Conservation (phyloP, 805 yeast genomes). For the Candida maris region DNA sequence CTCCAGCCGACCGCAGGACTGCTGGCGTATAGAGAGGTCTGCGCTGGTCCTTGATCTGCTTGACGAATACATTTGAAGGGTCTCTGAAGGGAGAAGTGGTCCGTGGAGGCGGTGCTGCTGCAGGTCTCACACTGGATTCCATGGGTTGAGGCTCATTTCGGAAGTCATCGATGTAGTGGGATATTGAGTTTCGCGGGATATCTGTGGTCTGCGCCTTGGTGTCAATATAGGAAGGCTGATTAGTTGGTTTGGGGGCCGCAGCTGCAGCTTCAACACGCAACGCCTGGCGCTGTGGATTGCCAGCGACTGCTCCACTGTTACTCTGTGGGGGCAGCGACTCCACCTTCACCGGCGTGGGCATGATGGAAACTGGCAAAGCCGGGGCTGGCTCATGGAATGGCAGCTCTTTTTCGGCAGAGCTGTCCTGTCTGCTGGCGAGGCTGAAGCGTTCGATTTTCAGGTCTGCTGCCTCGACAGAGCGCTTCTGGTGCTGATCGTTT, state of each 20-base stretch:
- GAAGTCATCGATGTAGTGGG: slow-evolving; percentile 10
- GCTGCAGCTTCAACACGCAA: neutral
- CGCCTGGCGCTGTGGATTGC: neutral
- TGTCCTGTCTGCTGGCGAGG: neutral
- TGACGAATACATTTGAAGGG: slow-evolving; percentile 38
- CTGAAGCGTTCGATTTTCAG: slow-evolving; percentile 8
- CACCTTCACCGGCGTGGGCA: neutral
- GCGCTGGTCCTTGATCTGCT: slow-evolving; percentile 75
- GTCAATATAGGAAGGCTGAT: neutral
- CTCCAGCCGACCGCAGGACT: slow-evolving; percentile 51
- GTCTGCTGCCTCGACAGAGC: neutral
- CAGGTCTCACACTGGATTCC: slow-evolving; percentile 3
- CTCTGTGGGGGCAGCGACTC: neutral
- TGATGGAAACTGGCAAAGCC: neutral
- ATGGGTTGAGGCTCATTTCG: too few species aligned
- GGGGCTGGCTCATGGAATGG: neutral
- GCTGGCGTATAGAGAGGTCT: slow-evolving; percentile 91
- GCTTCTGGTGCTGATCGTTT: neutral
- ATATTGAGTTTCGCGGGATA: slow-evolving; percentile 10
- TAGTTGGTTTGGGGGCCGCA: slow-evolving; percentile 1
- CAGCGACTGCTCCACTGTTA: neutral
- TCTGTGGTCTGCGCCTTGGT: neutral
- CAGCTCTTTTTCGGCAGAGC: neutral
- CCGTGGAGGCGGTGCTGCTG: slow-evolving; percentile 19
- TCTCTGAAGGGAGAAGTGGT: slow-evolving; percentile 29